Evolutionary conservation across 768 basidiomycete species (phyloP).

Genomic region (Dacryopinax spathularia): DNA sequence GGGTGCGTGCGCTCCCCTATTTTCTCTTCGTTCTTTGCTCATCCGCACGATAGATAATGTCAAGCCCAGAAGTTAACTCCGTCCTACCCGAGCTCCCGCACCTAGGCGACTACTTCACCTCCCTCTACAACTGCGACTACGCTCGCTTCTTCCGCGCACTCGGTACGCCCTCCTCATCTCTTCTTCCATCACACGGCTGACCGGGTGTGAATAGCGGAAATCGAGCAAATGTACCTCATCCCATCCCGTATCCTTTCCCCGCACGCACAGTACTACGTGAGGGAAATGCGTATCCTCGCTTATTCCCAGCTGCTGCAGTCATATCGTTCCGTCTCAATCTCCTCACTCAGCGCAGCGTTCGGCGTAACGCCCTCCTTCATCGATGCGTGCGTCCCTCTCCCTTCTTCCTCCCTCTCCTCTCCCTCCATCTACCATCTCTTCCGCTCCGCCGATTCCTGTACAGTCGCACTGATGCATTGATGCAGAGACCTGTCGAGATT

Average conservation of each 20-base stretch:
- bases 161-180: conserved; percentile 33
- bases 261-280: conserved; percentile 78
- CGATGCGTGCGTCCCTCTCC: conserved; percentile 47
- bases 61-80: conserved; percentile 74
- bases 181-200: background rate
- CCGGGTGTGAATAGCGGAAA: conserved; percentile 69
- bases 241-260: conserved; percentile 74
- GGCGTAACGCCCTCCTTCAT: conserved; percentile 81
- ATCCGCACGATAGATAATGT: conserved; percentile 48
- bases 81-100: conserved; percentile 69
- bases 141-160: conserved; percentile 86
- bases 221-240: conserved; percentile 78
- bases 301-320: conserved; percentile 85
- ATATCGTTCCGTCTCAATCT: conserved; percentile 78
- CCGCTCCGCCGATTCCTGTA: background rate
- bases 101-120: conserved; percentile 70
- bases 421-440: background rate
- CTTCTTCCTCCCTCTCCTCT: background rate
- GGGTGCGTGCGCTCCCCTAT: conserved; percentile 32
- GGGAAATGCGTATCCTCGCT: conserved; percentile 92
- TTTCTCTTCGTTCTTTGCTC: background rate
- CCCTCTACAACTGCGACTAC: conserved; percentile 85
- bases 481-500: conserved; percentile 80
- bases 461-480: background rate
- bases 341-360: conserved; percentile 72